Evolutionary conservation across 139 green algal species (phyloP).

Genomic region (Nannochloris sp.): DNA sequence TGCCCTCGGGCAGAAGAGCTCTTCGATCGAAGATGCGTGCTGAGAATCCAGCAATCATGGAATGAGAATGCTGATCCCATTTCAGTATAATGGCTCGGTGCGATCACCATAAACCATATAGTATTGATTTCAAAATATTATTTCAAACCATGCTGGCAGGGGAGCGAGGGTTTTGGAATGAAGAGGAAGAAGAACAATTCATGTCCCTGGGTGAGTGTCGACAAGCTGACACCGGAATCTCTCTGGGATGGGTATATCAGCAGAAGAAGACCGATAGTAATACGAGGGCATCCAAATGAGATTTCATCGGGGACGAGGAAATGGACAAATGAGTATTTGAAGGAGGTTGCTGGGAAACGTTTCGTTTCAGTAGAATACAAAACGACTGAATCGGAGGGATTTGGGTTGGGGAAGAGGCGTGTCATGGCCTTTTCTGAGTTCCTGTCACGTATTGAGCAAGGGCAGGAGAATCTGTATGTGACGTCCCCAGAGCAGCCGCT

Average conservation of each 20-base stretch:
- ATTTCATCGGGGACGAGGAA: neutral
- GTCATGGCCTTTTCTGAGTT: constrained; percentile 52
- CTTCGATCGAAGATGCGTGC: too few species aligned
- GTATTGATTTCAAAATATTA: too few species aligned
- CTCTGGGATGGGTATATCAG: constrained; percentile 13
- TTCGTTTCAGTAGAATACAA: constrained; percentile 49
- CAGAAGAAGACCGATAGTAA: constrained; percentile 5
- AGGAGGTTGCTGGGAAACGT: constrained; percentile 14
- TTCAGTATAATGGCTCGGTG: too few species aligned
- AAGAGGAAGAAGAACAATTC: neutral
- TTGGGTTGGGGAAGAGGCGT: constrained; percentile 45
- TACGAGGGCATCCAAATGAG: constrained; percentile 11
- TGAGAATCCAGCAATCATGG: too few species aligned
- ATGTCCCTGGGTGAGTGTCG: neutral
- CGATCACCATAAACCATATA: too few species aligned
- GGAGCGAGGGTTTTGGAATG: too few species aligned
- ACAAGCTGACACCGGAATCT: neutral
- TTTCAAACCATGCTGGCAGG: too few species aligned
- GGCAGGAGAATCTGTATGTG: constrained; percentile 57
- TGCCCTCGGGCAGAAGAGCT: too few species aligned
- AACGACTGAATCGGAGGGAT: constrained; percentile 20
- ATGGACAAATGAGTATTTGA: constrained; percentile 22
- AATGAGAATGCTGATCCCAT: too few species aligned
- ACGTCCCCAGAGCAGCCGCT: constrained; percentile 51
- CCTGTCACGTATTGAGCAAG: constrained; percentile 27